Evolutionary conservation across 345 rosid species (phyloP).

Genomic region (Sonneratia alba): DNA sequence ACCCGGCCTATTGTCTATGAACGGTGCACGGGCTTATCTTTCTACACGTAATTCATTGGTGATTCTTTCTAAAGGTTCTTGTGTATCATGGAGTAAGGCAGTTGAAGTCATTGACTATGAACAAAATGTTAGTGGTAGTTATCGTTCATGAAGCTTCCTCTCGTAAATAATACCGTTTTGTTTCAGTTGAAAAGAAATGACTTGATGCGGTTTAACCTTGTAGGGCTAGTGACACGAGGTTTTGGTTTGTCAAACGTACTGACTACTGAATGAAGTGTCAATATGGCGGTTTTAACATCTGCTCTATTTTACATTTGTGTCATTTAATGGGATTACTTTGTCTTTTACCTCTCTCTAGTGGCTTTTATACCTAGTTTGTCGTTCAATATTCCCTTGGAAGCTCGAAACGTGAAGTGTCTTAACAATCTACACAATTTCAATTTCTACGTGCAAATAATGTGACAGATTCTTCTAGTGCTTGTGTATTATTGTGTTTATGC

Average conservation of each 20-base stretch:
- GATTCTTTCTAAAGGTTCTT: neutral
- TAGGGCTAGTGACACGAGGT: neutral
- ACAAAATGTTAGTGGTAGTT: neutral
- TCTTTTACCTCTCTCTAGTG: too few species aligned
- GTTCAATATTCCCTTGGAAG: neutral
- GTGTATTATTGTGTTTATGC: too few species aligned
- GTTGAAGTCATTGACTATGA: neutral
- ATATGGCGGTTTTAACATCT: neutral
- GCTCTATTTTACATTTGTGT: too few species aligned
- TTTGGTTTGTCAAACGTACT: neutral
- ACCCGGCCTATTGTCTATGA: neutral
- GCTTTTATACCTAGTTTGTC: neutral
- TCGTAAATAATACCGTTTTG: neutral
- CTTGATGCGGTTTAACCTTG: neutral
- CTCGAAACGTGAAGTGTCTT: neutral
- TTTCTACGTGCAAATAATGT: too few species aligned
- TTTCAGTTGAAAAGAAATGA: neutral
- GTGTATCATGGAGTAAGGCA: neutral
- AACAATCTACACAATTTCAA: too few species aligned
- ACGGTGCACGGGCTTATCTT: neutral
- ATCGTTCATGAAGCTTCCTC: neutral
- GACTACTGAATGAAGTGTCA: neutral
- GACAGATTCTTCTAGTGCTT: too few species aligned
- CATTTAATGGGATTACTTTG: too few species aligned
- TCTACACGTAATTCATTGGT: neutral